Evolutionary conservation across 495 filamentous ascomycete genomes (phyloP).

Genomic region (Trichoderma parareesei): DNA sequence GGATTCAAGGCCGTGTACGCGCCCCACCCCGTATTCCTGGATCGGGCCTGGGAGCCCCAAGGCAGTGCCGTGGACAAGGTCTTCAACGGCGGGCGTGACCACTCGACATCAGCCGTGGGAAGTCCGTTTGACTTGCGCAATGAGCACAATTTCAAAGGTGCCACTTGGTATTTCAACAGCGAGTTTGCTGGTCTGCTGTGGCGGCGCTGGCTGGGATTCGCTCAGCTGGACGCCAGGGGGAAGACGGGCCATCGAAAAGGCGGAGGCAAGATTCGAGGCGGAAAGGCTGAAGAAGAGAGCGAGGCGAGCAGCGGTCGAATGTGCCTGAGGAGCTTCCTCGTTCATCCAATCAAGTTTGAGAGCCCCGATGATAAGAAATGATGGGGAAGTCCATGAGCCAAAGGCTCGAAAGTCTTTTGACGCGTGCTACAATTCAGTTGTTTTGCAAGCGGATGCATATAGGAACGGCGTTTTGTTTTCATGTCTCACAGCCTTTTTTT

Average conservation of each 20-base stretch:
- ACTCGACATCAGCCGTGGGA: conserved; percentile 56
- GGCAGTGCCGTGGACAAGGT: conserved; percentile 62
- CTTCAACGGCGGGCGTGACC: conserved; percentile 80
- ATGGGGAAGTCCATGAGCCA: not conserved
- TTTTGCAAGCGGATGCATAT: not conserved
- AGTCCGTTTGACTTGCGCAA: conserved; percentile 68
- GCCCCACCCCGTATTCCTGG: conserved; percentile 84
- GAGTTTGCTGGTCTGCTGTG: conserved; percentile 77
- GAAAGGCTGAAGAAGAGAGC: conserved; percentile 58
- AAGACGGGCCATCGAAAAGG: conserved; percentile 63
- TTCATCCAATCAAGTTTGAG: conserved; percentile 83
- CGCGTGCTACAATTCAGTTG: not conserved
- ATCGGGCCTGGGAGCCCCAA: conserved; percentile 67
- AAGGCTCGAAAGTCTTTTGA: not conserved
- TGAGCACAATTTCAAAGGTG: conserved; percentile 84
- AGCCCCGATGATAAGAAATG: conserved; percentile 26
- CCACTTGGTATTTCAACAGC: conserved; percentile 91
- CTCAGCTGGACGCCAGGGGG: conserved; percentile 52
- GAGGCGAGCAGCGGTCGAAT: conserved; percentile 57
- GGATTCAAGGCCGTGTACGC: conserved; percentile 92
- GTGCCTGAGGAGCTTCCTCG: conserved; percentile 81
- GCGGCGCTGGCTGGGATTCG: conserved; percentile 81
- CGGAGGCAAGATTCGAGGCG: conserved; percentile 45
- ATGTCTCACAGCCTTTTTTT: not conserved
- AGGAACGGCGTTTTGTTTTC: conserved; percentile 4